phyloP scores from a whole-genome alignment of 2,329 filamentous ascomycete species.

The Apiospora pterosperma region DNA sequence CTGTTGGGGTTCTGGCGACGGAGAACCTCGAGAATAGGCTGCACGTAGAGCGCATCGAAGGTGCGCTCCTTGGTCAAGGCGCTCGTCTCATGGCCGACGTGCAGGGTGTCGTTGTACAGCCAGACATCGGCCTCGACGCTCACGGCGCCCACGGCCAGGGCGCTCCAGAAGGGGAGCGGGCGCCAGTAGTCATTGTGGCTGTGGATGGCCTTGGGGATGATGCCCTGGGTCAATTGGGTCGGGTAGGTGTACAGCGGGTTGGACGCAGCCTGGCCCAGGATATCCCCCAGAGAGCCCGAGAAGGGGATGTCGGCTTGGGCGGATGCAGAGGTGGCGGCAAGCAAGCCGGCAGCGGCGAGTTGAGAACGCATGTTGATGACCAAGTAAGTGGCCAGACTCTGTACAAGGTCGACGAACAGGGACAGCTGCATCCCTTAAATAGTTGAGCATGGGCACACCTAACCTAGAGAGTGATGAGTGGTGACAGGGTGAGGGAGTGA shows the following conservation, averaged over 20 bases:
- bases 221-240: conserved; percentile 10
- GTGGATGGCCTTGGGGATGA: conserved; percentile 41
- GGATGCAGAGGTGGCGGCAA: conserved; percentile 2
- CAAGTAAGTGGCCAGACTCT: not conserved
- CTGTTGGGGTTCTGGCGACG: conserved; percentile 45
- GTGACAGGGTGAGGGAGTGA: too few species aligned
- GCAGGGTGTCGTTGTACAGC: conserved; percentile 49
- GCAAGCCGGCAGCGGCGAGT: not conserved
- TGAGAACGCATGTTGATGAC: conserved; percentile 1
- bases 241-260: conserved; percentile 8
- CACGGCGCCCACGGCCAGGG: conserved; percentile 52
- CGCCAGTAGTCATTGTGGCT: conserved; percentile 69
- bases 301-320: conserved; percentile 14
- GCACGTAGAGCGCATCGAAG: conserved; percentile 57
- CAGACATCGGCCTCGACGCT: conserved; percentile 67
- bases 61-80: conserved; percentile 51
- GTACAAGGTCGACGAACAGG: not conserved
- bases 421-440: not conserved
- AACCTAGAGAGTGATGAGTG: too few species aligned
- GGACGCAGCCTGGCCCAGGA: conserved; percentile 8
- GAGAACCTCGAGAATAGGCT: conserved; percentile 58
- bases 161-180: conserved; percentile 55
- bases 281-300: conserved; percentile 9
- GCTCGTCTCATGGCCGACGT: conserved; percentile 57
- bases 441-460: too few species aligned